Evolutionary conservation across 495 filamentous ascomycete genomes (phyloP).

Genomic region (Talaromyces liani): DNA sequence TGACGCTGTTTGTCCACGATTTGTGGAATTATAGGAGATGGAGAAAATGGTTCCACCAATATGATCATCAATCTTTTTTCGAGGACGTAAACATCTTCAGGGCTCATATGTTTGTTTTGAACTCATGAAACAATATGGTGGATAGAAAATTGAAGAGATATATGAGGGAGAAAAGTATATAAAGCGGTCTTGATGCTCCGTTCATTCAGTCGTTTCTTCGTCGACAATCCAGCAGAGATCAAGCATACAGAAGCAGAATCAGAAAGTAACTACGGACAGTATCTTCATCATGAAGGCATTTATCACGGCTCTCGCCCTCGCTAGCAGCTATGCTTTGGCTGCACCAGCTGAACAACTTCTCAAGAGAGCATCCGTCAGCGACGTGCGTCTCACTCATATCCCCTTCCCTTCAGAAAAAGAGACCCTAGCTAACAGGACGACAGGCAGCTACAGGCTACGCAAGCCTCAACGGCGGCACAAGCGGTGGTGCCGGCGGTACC

Average conservation of each 20-base stretch:
- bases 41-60: not conserved
- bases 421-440: not conserved
- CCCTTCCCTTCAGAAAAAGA: not conserved
- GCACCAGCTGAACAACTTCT: not conserved
- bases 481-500: not conserved
- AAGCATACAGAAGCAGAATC: not conserved
- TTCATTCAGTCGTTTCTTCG: not conserved
- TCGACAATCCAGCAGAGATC: not conserved
- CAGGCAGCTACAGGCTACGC: not conserved
- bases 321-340: not conserved
- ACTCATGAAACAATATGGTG: not conserved
- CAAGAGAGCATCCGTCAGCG: not conserved
- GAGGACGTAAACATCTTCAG: not conserved
- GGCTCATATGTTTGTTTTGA: not conserved
- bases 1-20: not conserved
- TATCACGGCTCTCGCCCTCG: not conserved
- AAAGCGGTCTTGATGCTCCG: not conserved
- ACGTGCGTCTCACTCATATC: not conserved
- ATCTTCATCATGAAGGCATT: not conserved
- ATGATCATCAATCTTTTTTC: not conserved
- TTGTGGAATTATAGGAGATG: not conserved
- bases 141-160: not conserved
- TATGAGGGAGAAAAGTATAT: not conserved
- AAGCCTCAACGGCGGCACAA: not conserved
- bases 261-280: not conserved